Evolutionary conservation across 2,329 filamentous ascomycete species (phyloP), one percentile per base, ranked within the genome.

Genomic region (Albifimbria verrucaria): DNA sequence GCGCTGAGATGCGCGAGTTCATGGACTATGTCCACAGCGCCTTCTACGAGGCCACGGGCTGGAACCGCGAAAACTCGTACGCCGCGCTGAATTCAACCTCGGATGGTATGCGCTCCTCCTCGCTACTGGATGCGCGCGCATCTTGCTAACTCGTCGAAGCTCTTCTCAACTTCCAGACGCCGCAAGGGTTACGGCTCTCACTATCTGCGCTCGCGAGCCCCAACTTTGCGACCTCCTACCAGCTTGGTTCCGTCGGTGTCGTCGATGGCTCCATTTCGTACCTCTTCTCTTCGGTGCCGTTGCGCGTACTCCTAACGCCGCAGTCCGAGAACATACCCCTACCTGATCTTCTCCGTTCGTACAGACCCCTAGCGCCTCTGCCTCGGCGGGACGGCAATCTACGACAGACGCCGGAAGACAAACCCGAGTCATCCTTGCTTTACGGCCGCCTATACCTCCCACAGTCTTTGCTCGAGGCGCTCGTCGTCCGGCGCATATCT

Each of bases 241-340:
- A 90, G 42, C 83, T 99, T 44, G 91, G 92, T 55, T 95, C 88
- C 42, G 82, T 95, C 17, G 94, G 93, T 55, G 81, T 96, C 32
- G 92, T 99, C 49, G 93, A 97, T 74, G 94, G 94, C 68, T 96
- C 92, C n/a, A 83, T 99, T 53, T 96, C 92, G 15, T 99, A 97
- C 73, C 83, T 99, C 51, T 97, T 96, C 76, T 95, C 92, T 48
- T 96, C 91, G 3, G 79, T 94, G 9, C 86, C 91, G 12, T 80
- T 97, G 52, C 75, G 78, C 39, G 78, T 86, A 49, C 74, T 82
- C 74, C 58, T 91, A 78, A 70, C 78, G 11, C 83, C 80, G 11
- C 82, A 85, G 70, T 96, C 90, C 62, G 85, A 87, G 47, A 76
- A 82, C 21, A 87, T 97, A 36, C 85, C 91, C 15, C 77, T 99